These are phyloP conservation scores for Peronospora tabacina DNA, from an alignment of 352 stramenopile genomes.

Conservation along the genomic window DNA sequence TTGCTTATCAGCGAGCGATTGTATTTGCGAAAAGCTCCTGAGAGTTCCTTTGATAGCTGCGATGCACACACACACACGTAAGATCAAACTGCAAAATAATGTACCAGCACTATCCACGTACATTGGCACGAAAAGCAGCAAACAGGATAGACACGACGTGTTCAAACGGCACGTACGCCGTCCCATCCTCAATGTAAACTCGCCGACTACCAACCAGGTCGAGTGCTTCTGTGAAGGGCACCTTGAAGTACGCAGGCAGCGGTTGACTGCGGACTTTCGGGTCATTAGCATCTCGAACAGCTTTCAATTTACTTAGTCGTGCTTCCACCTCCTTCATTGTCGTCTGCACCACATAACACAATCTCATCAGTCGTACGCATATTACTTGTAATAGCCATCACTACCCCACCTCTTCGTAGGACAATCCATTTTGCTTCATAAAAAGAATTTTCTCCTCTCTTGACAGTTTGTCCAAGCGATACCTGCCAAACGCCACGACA, in stretches of 20 bases:
- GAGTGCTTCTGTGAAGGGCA: slow-evolving; percentile 95
- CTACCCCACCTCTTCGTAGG: slow-evolving; percentile 51
- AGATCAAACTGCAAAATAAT: background rate
- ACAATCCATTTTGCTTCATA: slow-evolving; percentile 80
- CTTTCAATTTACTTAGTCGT: slow-evolving; percentile 53
- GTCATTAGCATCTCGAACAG: slow-evolving; percentile 55
- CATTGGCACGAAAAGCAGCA: slow-evolving; percentile 86
- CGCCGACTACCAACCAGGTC: slow-evolving; percentile 86
- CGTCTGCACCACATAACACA: slow-evolving; percentile 21
- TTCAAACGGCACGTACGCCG: slow-evolving; percentile 93
- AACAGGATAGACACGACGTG: slow-evolving; percentile 93
- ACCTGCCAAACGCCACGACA: slow-evolving; percentile 27
- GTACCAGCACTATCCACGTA: slow-evolving; percentile 17
- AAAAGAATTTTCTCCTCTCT: slow-evolving; percentile 83
- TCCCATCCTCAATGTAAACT: slow-evolving; percentile 91
- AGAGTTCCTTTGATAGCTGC: slow-evolving; percentile 88
- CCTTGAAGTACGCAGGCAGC: slow-evolving; percentile 88
- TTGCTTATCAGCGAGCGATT: slow-evolving; percentile 86
- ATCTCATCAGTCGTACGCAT: background rate
- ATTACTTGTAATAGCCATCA: background rate
- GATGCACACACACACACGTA: slow-evolving; percentile 5
- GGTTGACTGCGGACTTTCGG: slow-evolving; percentile 42
- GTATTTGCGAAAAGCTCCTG: slow-evolving; percentile 81
- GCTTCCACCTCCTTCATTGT: slow-evolving; percentile 59
- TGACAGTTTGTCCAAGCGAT: slow-evolving; percentile 85